phyloP scores from a whole-genome alignment of 768 basidiomycete species.

The Tylopilus felleus region DNA sequence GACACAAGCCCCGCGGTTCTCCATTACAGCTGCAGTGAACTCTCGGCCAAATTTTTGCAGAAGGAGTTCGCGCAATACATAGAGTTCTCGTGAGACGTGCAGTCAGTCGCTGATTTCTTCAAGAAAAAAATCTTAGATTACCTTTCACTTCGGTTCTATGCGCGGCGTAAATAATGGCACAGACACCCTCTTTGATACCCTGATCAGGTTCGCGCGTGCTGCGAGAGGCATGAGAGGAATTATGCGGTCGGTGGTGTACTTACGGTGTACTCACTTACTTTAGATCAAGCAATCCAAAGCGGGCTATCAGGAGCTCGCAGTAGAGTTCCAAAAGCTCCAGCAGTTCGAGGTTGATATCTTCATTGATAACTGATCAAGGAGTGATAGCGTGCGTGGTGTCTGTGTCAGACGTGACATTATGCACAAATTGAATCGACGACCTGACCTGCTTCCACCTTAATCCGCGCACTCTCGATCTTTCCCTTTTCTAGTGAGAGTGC shows the following conservation, averaged over 20 bases:
- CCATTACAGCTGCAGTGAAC: conserved; percentile 81
- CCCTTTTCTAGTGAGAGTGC: conserved; percentile 74
- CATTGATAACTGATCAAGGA: conserved; percentile 62
- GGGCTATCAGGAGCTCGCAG: conserved; percentile 87
- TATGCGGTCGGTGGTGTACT: conserved; percentile 3
- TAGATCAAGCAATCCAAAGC: conserved; percentile 89
- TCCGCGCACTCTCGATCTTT: conserved; percentile 79
- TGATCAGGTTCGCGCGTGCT: conserved; percentile 85
- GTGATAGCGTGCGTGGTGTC: conserved; percentile 8
- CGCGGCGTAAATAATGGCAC: conserved; percentile 85
- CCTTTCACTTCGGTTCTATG: conserved; percentile 90
- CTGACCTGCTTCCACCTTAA: conserved; percentile 80
- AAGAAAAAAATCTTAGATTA: conserved; percentile 19
- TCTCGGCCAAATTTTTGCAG: conserved; percentile 96
- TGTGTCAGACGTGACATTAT: conserved; percentile 6
- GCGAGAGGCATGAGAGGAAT: conserved; percentile 9
- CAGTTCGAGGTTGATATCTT: conserved; percentile 82
- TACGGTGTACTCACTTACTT: conserved; percentile 48
- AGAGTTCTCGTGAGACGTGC: conserved; percentile 57
- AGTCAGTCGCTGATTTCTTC: not conserved
- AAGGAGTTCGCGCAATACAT: conserved; percentile 86
- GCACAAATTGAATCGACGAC: conserved; percentile 26
- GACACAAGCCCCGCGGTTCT: conserved; percentile 79
- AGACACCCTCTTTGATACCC: conserved; percentile 82
- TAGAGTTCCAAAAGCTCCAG: conserved; percentile 93